These are phyloP conservation scores for Pythium myriotylum DNA, from an alignment of 352 stramenopile species.

Conservation along the genomic window DNA sequence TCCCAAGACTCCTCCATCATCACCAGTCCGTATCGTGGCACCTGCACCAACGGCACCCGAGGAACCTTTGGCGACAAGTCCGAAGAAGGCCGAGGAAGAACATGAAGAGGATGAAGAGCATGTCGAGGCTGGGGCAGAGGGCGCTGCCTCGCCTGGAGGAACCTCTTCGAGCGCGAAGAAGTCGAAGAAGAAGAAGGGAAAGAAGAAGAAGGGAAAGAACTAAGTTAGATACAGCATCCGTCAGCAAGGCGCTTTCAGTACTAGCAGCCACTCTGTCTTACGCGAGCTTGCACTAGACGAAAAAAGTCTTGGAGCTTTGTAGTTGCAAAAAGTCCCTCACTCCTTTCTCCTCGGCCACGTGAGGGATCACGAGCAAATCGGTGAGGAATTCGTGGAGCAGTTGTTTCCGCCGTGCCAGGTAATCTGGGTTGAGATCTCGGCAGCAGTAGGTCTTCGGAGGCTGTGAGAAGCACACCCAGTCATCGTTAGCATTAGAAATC, in stretches of 20 bases:
- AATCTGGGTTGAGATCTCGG: slow-evolving; percentile 75
- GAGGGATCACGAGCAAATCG: slow-evolving; percentile 64
- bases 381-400: slow-evolving; percentile 61
- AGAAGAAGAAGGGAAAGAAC: slow-evolving; percentile 53
- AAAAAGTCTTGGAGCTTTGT: slow-evolving; percentile 61
- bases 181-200: slow-evolving; percentile 66
- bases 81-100: slow-evolving; percentile 8
- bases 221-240: not conserved
- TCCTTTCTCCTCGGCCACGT: slow-evolving; percentile 50
- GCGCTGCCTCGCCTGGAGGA: slow-evolving; percentile 19
- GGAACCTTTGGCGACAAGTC: not conserved
- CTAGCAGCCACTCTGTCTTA: too few species aligned
- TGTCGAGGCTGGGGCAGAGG: slow-evolving; percentile 26
- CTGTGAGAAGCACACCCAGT: slow-evolving; percentile 21
- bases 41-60: slow-evolving; percentile 1
- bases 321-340: slow-evolving; percentile 71
- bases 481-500: not conserved
- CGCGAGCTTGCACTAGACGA: slow-evolving; percentile 33
- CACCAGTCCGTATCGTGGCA: slow-evolving; percentile 1
- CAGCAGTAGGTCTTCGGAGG: slow-evolving; percentile 76
- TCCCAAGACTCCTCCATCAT: slow-evolving; percentile 24
- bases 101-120: slow-evolving; percentile 13
- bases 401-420: slow-evolving; percentile 49
- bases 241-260: not conserved
- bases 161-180: slow-evolving; percentile 34